Evolutionary conservation across 1,139 yeast species (phyloP), one percentile per base, ranked within the genome.

Genomic region (Neolecta irregularis): DNA sequence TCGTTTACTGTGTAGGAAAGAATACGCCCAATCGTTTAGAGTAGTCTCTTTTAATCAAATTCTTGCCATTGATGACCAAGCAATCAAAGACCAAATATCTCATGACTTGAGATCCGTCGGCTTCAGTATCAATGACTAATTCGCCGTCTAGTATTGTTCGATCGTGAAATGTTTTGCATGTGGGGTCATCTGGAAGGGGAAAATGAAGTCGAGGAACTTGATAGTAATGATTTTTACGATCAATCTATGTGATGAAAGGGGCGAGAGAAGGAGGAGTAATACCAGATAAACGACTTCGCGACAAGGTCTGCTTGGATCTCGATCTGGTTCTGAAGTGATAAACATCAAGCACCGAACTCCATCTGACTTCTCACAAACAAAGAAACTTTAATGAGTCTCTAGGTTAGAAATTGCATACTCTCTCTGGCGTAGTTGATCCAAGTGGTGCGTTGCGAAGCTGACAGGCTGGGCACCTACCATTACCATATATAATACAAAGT

Each of bases 381-480:
- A 76, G 52, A 83, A 88, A 48, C 48, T 41, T 25, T 4, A 6
- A 7, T 62, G 11, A 9, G 13, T 24, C 16, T 22, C 13, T 18
- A 20, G 13, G 31, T 8, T 4, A 18, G 7, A 22, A 29, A 21
- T n/a, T 12, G 41, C 53, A n/a, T 45, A 53, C 48, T 76, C 83
- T 38, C 67, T 67, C 2, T 60, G 60, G 52, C 67, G 53, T 34
- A 88, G 58, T 24, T 72, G 70, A 36, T 71, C 71, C 5, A 62
- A 60, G 26, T 85, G 95, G 28, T 64, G 62, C 41, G 81, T 63
- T 33, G 80, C 74, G 53, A 91, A 85, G 24, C 94, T 80, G 1
- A 88, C 81, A 0, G 99, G 99, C 56, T 91, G 98, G 1, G 95
- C 75, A 0, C 96, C 96, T 3, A 92, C 85, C 48, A 80, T 80